These are phyloP conservation scores for Straminergon stramineum DNA, from an alignment of 225 moss, liverwort and hornwort species.

Conservation along the genomic window DNA sequence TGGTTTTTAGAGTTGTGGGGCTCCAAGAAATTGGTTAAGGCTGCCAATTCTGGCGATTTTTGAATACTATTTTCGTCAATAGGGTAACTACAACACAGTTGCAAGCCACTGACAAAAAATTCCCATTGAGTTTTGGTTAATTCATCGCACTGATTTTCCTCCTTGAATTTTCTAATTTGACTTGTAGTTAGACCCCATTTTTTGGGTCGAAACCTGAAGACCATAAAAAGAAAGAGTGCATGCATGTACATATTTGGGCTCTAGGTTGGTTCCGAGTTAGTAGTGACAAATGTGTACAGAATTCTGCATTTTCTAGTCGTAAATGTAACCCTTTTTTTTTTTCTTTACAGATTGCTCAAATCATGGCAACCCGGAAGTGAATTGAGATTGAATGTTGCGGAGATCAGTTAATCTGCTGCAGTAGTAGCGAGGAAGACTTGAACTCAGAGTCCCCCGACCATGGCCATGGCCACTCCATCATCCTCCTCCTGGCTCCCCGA, in stretches of 20 bases:
- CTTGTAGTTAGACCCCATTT: neutral
- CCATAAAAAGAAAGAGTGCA: neutral
- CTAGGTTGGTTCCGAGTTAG: neutral
- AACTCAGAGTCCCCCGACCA: neutral
- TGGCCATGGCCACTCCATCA: neutral
- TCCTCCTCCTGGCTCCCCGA: conserved; percentile 34
- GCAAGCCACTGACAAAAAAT: neutral
- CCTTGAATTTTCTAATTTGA: neutral
- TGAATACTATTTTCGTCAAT: neutral
- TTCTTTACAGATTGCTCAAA: neutral
- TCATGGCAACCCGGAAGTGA: neutral
- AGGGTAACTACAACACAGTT: neutral
- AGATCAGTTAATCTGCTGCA: neutral
- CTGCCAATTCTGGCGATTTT: neutral
- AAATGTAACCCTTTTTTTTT: neutral
- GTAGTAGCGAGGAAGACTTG: neutral
- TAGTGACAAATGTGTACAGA: no score
- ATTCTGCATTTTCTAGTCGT: neutral
- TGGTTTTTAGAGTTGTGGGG: neutral
- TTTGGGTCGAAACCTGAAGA: no score
- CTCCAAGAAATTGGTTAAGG: neutral
- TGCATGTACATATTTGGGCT: neutral
- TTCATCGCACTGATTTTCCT: neutral
- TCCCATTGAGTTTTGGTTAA: neutral
- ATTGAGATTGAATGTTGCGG: neutral